Conservation (phyloP, 441 rosid genomes). For the Gossypium schwendimanii region DNA sequence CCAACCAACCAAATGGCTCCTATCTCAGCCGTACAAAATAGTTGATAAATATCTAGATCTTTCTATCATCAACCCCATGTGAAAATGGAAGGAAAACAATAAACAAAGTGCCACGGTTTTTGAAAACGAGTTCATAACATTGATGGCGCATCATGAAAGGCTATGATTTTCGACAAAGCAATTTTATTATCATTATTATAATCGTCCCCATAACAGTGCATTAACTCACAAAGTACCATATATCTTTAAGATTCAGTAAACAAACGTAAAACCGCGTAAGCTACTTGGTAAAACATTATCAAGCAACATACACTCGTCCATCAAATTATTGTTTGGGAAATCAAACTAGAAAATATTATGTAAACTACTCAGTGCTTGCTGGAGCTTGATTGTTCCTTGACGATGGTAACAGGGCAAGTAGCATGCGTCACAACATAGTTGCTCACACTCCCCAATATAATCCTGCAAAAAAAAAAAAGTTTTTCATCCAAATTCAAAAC, state of each 20-base stretch:
- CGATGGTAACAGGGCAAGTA: slow-evolving; percentile 72
- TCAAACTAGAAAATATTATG: neutral
- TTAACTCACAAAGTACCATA: neutral
- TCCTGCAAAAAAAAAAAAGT: slow-evolving; percentile 31
- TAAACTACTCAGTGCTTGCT: slow-evolving; percentile 14
- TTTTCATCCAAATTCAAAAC: neutral
- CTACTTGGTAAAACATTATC: neutral
- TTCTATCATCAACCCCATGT: neutral
- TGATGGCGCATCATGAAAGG: neutral
- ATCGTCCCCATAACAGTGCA: neutral
- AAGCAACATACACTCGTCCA: neutral
- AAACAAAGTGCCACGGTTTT: too few species aligned
- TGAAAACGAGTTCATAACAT: neutral
- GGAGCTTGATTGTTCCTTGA: slow-evolving; percentile 37
- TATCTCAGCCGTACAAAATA: neutral
- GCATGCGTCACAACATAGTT: slow-evolving; percentile 57
- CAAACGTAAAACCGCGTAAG: neutral
- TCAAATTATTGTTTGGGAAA: neutral
- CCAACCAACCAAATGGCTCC: neutral
- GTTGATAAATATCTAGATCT: neutral
- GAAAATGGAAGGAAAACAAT: neutral
- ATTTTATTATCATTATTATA: too few species aligned
- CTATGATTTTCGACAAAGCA: neutral
- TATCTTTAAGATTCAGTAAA: neutral
- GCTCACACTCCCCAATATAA: slow-evolving; percentile 75